phyloP scores from a whole-genome alignment of 192 early-diverging fungal species.

The Linderina pennispora region DNA sequence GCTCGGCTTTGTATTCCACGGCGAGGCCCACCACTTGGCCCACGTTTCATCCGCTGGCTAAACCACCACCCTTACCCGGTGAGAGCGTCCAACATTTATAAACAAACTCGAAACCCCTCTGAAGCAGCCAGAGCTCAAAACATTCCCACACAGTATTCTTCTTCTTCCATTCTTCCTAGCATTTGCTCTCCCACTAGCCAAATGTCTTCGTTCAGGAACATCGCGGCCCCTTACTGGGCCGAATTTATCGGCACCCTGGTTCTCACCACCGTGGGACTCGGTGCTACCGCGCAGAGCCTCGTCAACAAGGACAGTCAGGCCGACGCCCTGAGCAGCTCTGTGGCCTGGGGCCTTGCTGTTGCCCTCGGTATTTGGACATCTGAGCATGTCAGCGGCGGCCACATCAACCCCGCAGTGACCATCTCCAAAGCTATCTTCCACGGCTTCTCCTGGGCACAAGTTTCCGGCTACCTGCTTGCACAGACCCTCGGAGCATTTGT shows the following conservation, averaged over 20 bases:
- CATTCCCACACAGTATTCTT: neutral
- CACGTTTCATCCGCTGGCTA: too few species aligned
- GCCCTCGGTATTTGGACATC: constrained; percentile 27
- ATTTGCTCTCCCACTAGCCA: too few species aligned
- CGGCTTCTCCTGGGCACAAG: constrained; percentile 24
- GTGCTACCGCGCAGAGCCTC: constrained; percentile 24
- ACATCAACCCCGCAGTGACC: constrained; percentile 47
- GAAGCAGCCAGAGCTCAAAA: neutral
- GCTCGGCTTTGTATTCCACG: too few species aligned
- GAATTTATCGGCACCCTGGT: constrained; percentile 40
- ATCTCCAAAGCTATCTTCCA: constrained; percentile 34
- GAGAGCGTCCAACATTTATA: too few species aligned
- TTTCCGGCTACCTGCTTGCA: constrained; percentile 34
- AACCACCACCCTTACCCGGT: too few species aligned
- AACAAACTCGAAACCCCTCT: too few species aligned
- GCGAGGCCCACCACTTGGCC: too few species aligned
- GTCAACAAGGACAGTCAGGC: constrained; percentile 1
- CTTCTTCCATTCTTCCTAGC: neutral
- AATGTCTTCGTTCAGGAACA: constrained; percentile 28
- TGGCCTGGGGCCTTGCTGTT: constrained; percentile 30
- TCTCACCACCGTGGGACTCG: constrained; percentile 21
- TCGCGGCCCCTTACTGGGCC: constrained; percentile 41
- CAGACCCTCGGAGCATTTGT: constrained; percentile 46
- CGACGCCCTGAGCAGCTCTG: constrained; percentile 24
- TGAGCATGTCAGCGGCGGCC: constrained; percentile 37